Percentiles rank a stretch among this genome's conserved stretches.
Conservation (phyloP, 192 early-diverging fungal genomes). For the Entophlyctis helioformis region DNA sequence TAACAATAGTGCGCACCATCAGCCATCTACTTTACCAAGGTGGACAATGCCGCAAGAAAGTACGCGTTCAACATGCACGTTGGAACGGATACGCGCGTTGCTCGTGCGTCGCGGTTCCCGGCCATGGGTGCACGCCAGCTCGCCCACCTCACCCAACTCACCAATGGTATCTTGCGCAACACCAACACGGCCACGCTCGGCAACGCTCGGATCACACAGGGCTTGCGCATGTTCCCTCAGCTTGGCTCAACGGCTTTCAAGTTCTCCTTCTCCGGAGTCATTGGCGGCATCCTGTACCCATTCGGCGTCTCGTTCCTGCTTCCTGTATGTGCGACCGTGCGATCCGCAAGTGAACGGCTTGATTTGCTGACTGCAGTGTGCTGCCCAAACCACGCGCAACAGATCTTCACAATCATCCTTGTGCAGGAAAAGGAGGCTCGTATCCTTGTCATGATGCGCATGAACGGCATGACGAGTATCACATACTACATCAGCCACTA, state of each 20-base stretch:
- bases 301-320: conserved; percentile 65
- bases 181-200: conserved; percentile 17
- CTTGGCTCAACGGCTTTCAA: conserved; percentile 28
- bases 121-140: conserved; percentile 35
- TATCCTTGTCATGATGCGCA: conserved; percentile 30
- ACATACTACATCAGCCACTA: conserved; percentile 45
- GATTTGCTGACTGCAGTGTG: background rate
- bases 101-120: conserved; percentile 34
- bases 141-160: conserved; percentile 23
- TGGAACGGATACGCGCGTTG: conserved; percentile 31
- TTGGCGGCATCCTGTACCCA: conserved; percentile 59
- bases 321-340: conserved; percentile 13
- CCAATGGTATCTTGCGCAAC: conserved; percentile 21
- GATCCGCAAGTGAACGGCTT: too few relatives aligned
- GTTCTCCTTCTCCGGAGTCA: conserved; percentile 29
- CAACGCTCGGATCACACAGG: conserved; percentile 46
- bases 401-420: conserved; percentile 45
- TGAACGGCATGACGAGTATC: conserved; percentile 47
- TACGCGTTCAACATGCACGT: conserved; percentile 12
- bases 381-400: background rate
- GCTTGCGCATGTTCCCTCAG: conserved; percentile 47
- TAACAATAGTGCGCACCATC: too few relatives aligned
- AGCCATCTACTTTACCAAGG: conserved; percentile 10
- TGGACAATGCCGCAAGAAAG: conserved; percentile 7
- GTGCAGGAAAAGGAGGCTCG: conserved; percentile 62